Base-by-base conservation (phyloP, 2,329 filamentous ascomycete genomes). In the Lizonia empirigonia region DNA sequence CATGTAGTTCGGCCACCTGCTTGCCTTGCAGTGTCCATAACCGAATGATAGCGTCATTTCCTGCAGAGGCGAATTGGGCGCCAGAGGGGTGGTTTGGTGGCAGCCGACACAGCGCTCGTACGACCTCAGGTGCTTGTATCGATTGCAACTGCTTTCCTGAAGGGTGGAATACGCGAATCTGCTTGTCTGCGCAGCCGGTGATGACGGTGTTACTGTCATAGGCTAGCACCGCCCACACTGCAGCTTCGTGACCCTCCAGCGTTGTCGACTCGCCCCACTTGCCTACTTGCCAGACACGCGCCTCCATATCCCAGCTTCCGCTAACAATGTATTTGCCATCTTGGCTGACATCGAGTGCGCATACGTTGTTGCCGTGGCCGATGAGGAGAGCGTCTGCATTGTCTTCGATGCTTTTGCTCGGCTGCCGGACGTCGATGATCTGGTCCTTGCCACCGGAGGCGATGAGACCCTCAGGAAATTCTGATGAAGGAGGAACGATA, bases 61-160 rank as follows among this genome's bases (percentile, higher is more conserved):
- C 90, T 13, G 94, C 92, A 34, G 92, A 96, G 36, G 92, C 94
- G 70, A 99, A 92, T n/a, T 96, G 87, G 15, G 91, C 93, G 10
- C 90, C 89, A 18, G 87, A 92, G 13, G 87, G 81, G 69, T 96
- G 90, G 20, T 84, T 84, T 19, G 79, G 71, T 1, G 90, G 87
- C n/a, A 97, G 78, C 63, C 85, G 86, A 74, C 89, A 93, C 8
- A 99, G 80, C n/a, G 92, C 91, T 54, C 94, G 86, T 44, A 97
- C 89, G 27, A 96, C 90, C 20, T 86, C 85, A 36, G 90, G 90
- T 44, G 88, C 85, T 61, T 86, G 80, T 52, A 89, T 82, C 1
- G 82, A 82, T 37, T 82, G 81, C 35, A 87, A 72, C 7, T 92
- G 80, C 64, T 83, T 85, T 36, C 86, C 86, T 27, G 80, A 77